These are phyloP conservation scores for Phoma herbarum DNA, from an alignment of 2,329 filamentous ascomycete genomes.

Conservation along the genomic window DNA sequence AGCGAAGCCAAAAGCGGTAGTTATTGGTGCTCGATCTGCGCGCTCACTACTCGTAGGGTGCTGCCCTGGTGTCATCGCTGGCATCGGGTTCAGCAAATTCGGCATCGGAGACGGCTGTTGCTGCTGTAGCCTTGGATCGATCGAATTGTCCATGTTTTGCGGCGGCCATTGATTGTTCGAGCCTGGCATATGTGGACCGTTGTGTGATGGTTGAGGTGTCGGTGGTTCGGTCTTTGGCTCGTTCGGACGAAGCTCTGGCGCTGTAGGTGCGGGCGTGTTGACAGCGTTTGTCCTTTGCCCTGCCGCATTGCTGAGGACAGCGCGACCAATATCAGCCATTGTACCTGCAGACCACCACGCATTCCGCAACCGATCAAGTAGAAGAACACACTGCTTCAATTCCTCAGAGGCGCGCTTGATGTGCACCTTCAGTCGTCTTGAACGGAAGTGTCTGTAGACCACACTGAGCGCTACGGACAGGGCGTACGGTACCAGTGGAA, in stretches of 20 bases:
- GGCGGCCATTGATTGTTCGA: constrained; percentile 36
- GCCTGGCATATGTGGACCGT: constrained; percentile 23
- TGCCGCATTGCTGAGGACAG: constrained; percentile 52
- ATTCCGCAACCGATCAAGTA: constrained; percentile 55
- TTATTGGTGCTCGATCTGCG: constrained; percentile 38
- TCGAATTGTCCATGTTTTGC: constrained; percentile 35
- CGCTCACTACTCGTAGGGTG: constrained; percentile 52
- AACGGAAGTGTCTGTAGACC: constrained; percentile 65
- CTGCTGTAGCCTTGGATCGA: constrained; percentile 48
- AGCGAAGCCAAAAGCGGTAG: constrained; percentile 40
- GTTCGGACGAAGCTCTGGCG: constrained; percentile 30
- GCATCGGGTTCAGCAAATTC: constrained; percentile 42
- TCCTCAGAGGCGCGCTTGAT: constrained; percentile 58
- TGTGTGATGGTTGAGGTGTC: constrained; percentile 29
- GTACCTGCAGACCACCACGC: constrained; percentile 58
- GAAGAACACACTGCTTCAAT: constrained; percentile 54
- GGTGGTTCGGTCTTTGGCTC: constrained; percentile 34
- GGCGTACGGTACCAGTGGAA: constrained; percentile 65
- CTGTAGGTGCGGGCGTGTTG: constrained; percentile 42
- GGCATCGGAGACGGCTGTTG: constrained; percentile 41
- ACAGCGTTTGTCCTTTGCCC: constrained; percentile 46
- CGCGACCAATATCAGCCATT: constrained; percentile 54
- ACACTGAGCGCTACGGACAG: constrained; percentile 64
- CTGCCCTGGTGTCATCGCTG: constrained; percentile 43
- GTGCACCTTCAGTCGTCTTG: constrained; percentile 59